These are phyloP conservation scores for Cadophora luteo-olivacea DNA, from an alignment of 2,329 filamentous ascomycete genomes.

Conservation along the genomic window DNA sequence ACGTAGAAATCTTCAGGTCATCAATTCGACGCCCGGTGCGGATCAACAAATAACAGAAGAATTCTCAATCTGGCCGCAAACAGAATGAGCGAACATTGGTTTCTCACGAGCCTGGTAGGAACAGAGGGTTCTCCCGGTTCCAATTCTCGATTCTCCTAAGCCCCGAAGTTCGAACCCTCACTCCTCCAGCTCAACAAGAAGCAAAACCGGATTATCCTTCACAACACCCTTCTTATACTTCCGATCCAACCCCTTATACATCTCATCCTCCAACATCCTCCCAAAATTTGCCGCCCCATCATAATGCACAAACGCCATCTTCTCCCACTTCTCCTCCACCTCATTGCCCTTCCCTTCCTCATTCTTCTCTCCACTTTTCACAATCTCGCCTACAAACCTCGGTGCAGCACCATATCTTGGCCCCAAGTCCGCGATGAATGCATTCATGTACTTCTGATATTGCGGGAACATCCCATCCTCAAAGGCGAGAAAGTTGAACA, in stretches of 20 bases:
- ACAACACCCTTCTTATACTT: conserved; percentile 5
- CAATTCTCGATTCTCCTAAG: too few relatives aligned
- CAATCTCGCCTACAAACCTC: neutral
- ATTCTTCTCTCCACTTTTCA: neutral
- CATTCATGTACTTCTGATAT: conserved; percentile 3
- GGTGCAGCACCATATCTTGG: neutral
- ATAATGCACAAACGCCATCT: conserved; percentile 5
- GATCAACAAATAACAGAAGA: too few relatives aligned
- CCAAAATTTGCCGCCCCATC: neutral
- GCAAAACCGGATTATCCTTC: conserved; percentile 11
- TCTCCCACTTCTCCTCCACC: neutral
- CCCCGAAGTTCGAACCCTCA: too few relatives aligned
- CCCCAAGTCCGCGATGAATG: neutral
- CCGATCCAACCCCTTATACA: conserved; percentile 1
- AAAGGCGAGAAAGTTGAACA: neutral
- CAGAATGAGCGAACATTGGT: too few relatives aligned
- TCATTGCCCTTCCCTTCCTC: neutral
- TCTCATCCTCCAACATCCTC: conserved; percentile 6
- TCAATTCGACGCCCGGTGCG: too few relatives aligned
- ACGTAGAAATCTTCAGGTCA: too few relatives aligned
- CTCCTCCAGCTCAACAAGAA: conserved; percentile 1
- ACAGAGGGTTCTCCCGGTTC: too few relatives aligned
- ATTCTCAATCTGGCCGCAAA: too few relatives aligned
- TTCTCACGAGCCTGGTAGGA: too few relatives aligned
- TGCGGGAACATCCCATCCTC: neutral